A percentile compares a stretch with the other conserved stretches of the same genome.
Evolutionary conservation across 73 alveolate species (phyloP).

Genomic region (Paramecium pentaurelia): DNA sequence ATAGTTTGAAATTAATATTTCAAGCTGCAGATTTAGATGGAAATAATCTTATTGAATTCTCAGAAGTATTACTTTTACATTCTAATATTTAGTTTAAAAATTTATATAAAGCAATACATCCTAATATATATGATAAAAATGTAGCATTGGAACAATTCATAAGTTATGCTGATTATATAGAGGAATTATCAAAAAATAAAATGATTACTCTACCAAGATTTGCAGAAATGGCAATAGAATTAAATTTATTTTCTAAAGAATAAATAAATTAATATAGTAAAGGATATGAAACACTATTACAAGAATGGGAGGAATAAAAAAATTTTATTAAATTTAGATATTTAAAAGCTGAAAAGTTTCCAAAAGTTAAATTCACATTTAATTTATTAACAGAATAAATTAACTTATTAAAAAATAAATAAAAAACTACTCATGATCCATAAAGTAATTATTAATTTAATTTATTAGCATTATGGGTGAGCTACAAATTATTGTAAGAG

Average conservation of each 20-base stretch:
- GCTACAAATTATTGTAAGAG: neutral
- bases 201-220: slow-evolving; percentile 35
- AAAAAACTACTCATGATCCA: neutral
- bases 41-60: slow-evolving; percentile 27
- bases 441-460: neutral
- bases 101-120: slow-evolving; percentile 19
- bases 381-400: neutral
- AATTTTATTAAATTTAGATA: neutral
- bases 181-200: neutral
- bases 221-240: slow-evolving; percentile 35
- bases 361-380: slow-evolving; percentile 23
- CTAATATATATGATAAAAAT: neutral
- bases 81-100: neutral
- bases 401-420: neutral
- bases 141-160: neutral
- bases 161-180: slow-evolving; percentile 30
- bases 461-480: neutral
- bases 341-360: slow-evolving; percentile 43
- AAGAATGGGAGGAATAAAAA: slow-evolving; percentile 13
- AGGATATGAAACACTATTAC: neutral
- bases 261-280: neutral
- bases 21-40: slow-evolving; percentile 52
- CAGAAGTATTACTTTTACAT: neutral
- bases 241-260: neutral
- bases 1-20: slow-evolving; percentile 15